Evolutionary conservation across 2,329 filamentous ascomycete genomes (phyloP).

Genomic region (Aspergillus sp.): DNA sequence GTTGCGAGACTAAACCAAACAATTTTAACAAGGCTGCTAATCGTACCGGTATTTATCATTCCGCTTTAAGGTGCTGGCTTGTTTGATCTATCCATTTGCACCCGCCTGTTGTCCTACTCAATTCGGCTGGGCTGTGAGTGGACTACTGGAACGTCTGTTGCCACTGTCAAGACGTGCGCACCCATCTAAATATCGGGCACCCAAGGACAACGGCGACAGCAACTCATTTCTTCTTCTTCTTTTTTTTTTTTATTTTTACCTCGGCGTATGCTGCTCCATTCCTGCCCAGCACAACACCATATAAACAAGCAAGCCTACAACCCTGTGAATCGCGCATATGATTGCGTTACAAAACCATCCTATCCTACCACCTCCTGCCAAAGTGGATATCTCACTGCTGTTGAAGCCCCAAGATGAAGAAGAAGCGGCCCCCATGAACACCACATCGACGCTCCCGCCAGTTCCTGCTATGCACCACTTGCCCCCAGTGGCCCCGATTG

Average conservation of each 20-base stretch:
- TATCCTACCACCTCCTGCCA: slow-evolving; percentile 53
- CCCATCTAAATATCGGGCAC: slow-evolving; percentile 9
- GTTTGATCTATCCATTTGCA: slow-evolving; percentile 1
- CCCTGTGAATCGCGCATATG: slow-evolving; percentile 40
- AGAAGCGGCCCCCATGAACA: slow-evolving; percentile 30
- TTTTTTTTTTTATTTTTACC: background rate
- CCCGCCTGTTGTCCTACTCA: slow-evolving; percentile 9
- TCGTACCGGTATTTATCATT: background rate
- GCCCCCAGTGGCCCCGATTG: slow-evolving; percentile 29
- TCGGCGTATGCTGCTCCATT: slow-evolving; percentile 8
- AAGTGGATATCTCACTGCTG: slow-evolving; percentile 92
- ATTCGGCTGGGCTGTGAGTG: slow-evolving; percentile 5
- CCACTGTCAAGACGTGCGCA: slow-evolving; percentile 6
- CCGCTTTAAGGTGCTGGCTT: background rate
- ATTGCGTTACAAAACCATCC: slow-evolving; percentile 43
- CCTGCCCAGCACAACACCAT: background rate
- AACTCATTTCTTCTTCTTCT: background rate
- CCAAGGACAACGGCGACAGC: slow-evolving; percentile 4
- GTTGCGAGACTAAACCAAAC: background rate
- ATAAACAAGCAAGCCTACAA: slow-evolving; percentile 7
- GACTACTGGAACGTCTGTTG: slow-evolving; percentile 7
- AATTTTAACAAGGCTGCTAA: background rate
- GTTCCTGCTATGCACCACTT: slow-evolving; percentile 24
- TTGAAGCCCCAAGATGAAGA: slow-evolving; percentile 62
- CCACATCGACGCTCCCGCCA: slow-evolving; percentile 33